Conservation (phyloP, 2,329 filamentous ascomycete genomes). For the Colletotrichum sp. region DNA sequence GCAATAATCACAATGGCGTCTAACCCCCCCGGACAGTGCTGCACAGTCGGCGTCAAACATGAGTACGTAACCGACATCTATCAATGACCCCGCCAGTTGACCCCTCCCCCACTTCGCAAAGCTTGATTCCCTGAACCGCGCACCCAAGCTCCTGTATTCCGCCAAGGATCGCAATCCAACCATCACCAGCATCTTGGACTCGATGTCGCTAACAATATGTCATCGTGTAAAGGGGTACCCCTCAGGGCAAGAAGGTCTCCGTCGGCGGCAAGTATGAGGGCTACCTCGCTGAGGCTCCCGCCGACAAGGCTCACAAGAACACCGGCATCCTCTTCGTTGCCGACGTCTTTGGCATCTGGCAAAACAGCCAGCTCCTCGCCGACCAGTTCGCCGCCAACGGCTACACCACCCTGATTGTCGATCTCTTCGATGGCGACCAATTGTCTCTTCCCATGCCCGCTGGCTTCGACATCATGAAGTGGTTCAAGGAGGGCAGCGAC, state of each 20-base stretch:
- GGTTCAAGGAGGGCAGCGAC: conserved; percentile 43
- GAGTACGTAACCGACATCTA: conserved; percentile 44
- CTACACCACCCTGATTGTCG: conserved; percentile 41
- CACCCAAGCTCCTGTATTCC: background rate
- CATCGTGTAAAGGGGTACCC: conserved; percentile 44
- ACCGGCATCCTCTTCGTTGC: conserved; percentile 51
- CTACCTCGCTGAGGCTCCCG: conserved; percentile 55
- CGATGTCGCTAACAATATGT: background rate
- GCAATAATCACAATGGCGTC: conserved; percentile 51
- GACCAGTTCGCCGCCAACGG: conserved; percentile 41
- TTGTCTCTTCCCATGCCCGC: conserved; percentile 49
- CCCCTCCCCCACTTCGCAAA: conserved; percentile 12
- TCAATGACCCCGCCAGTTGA: background rate
- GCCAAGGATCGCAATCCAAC: background rate
- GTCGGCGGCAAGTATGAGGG: conserved; percentile 49
- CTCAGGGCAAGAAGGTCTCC: conserved; percentile 51
- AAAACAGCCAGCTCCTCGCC: conserved; percentile 46
- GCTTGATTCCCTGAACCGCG: background rate
- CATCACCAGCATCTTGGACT: background rate
- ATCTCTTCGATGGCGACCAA: conserved; percentile 43
- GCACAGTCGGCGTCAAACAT: conserved; percentile 56
- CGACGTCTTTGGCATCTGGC: conserved; percentile 58
- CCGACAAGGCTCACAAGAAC: conserved; percentile 41
- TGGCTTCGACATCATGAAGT: conserved; percentile 34
- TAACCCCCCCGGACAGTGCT: conserved; percentile 56